Evolutionary conservation across 2,329 filamentous ascomycete genomes (phyloP).

Genomic region (Aspergillus neotritici): DNA sequence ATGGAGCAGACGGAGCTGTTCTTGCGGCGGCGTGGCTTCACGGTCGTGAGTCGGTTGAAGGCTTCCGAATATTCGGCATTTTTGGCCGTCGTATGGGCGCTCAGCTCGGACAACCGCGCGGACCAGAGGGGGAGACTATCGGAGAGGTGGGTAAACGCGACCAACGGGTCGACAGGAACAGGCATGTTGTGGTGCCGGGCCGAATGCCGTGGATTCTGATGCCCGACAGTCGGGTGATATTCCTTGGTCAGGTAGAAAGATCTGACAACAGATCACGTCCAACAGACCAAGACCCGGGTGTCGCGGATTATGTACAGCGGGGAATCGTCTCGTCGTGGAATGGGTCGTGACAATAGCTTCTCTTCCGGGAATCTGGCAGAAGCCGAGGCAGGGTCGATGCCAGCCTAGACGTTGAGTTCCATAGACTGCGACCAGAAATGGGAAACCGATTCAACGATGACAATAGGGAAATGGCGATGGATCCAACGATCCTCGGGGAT

Average conservation of each 20-base stretch:
- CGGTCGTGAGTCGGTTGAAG: conserved; percentile 31
- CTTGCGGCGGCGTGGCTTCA: conserved; percentile 32
- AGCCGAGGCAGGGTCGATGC: too few species aligned
- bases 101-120: conserved; percentile 37
- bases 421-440: too few species aligned
- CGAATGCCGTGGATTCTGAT: background rate
- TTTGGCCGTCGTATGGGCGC: conserved; percentile 35
- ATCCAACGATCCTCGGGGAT: conserved; percentile 2
- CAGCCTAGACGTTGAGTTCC: too few species aligned
- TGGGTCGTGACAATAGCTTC: too few species aligned
- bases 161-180: conserved; percentile 37
- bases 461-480: conserved; percentile 1
- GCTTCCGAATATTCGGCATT: conserved; percentile 41
- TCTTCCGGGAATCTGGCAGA: too few species aligned
- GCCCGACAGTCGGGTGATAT: background rate
- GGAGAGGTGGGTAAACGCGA: conserved; percentile 41
- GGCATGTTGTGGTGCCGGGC: conserved; percentile 11
- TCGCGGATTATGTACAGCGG: too few species aligned
- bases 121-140: conserved; percentile 45
- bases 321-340: too few species aligned
- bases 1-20: conserved; percentile 43
- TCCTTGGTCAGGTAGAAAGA: background rate
- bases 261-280: too few species aligned
- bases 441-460: background rate
- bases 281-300: too few species aligned